These are phyloP conservation scores for Syzygium aqueum DNA, from an alignment of 345 rosid species.

Conservation along the genomic window DNA sequence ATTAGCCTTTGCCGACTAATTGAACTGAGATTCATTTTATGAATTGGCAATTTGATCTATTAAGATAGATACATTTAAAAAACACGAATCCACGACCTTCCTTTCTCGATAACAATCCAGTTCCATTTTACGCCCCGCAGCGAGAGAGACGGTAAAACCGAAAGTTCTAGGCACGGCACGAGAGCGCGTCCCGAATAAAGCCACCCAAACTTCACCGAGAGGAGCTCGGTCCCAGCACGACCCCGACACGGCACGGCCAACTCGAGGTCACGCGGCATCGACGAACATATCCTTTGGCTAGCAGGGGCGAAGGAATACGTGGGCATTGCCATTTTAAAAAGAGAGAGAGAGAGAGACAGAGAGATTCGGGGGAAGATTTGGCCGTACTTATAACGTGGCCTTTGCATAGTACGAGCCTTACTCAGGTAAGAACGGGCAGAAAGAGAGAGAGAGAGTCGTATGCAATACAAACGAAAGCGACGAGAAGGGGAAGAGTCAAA, in stretches of 20 bases:
- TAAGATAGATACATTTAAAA: rapidly evolving
- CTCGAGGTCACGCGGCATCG: neutral
- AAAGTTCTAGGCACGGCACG: rapidly evolving
- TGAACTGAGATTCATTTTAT: no score
- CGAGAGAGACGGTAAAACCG: neutral
- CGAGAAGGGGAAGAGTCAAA: neutral
- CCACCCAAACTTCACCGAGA: rapidly evolving
- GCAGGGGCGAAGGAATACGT: neutral
- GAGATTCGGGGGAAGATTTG: neutral
- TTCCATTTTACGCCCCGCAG: rapidly evolving
- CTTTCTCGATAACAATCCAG: rapidly evolving
- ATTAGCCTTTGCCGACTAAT: neutral
- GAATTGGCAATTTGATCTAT: rapidly evolving
- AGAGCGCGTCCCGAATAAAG: rapidly evolving
- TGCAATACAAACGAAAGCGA: neutral
- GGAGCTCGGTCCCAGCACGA: neutral
- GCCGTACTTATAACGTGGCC: constrained; percentile 24
- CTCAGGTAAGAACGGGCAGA: constrained; percentile 26
- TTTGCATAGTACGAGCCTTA: constrained; percentile 22
- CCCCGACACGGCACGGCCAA: no score
- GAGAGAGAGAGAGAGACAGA: no score
- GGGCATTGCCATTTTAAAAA: no score
- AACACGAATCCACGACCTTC: rapidly evolving
- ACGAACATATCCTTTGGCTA: neutral
- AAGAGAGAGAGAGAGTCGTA: neutral